Evolutionary conservation across 140 eudicot genomes (phyloP).

Genomic region (Anethum foeniculum): DNA sequence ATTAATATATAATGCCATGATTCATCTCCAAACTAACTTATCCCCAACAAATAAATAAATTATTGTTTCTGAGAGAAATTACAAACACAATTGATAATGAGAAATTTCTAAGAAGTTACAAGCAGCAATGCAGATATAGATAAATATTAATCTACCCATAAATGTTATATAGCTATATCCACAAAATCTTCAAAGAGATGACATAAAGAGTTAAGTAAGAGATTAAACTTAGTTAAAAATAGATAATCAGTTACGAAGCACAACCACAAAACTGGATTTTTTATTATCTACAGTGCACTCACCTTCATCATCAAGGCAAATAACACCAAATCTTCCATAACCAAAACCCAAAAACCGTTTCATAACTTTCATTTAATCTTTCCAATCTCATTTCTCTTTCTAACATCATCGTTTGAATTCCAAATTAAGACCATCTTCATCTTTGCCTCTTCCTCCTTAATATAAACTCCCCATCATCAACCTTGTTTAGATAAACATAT

Average conservation of each 20-base stretch:
- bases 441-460: not conserved
- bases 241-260: not conserved
- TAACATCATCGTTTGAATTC: not conserved
- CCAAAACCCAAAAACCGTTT: conserved; percentile 7
- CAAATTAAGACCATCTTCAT: not conserved
- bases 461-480: not conserved
- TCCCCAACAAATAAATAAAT: not conserved
- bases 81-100: not conserved
- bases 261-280: conserved; percentile 4
- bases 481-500: not conserved
- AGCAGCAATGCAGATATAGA: not conserved
- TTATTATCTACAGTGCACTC: not conserved
- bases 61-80: not conserved
- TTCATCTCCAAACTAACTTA: not conserved
- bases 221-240: conserved; percentile 2
- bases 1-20: too few species aligned
- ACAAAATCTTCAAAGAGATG: not conserved
- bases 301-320: conserved; percentile 4
- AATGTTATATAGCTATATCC: not conserved
- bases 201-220: not conserved
- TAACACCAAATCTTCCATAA: not conserved
- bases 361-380: not conserved
- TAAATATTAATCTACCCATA: not conserved
- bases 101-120: not conserved
- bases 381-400: not conserved